Evolutionary conservation across 257 asterid species (phyloP).

Genomic region (Penstemon davidsonii): DNA sequence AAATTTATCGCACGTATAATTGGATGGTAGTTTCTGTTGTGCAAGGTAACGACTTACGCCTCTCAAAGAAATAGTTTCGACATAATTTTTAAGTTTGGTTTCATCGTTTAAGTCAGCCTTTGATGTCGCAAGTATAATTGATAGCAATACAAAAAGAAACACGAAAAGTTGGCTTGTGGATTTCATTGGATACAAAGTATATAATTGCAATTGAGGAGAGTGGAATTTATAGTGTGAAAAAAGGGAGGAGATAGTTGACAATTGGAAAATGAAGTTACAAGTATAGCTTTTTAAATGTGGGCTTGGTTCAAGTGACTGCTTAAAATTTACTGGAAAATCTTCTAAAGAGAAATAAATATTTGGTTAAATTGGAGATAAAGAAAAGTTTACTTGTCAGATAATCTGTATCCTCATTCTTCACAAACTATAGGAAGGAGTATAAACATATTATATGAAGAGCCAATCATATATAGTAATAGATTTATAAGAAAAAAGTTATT

Average conservation of each 20-base stretch:
- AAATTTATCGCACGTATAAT: conserved; percentile 33
- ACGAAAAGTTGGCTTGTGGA: conserved; percentile 10
- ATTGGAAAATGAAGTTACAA: conserved; percentile 22
- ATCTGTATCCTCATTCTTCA: conserved; percentile 16
- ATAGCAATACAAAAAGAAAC: not conserved
- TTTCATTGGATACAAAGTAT: conserved; percentile 3
- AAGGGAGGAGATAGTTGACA: conserved; percentile 5
- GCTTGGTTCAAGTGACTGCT: conserved; percentile 24
- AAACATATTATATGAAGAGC: too few relatives aligned
- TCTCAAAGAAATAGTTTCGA: not conserved
- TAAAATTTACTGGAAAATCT: conserved; percentile 10
- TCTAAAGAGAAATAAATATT: not conserved
- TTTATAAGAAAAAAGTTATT: too few relatives aligned
- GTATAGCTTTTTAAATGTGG: conserved; percentile 1
- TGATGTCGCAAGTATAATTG: not conserved
- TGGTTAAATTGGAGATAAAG: conserved; percentile 5
- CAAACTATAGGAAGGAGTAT: not conserved
- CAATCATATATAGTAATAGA: too few relatives aligned
- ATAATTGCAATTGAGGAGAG: not conserved
- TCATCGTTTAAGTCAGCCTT: not conserved
- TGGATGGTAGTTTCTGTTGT: conserved; percentile 12
- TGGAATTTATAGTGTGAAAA: not conserved
- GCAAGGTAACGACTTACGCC: conserved; percentile 25
- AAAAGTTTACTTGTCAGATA: conserved; percentile 17
- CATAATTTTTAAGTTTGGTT: not conserved